phyloP scores from a whole-genome alignment of 2,329 filamentous ascomycete species.

The Exserohilum turcica region DNA sequence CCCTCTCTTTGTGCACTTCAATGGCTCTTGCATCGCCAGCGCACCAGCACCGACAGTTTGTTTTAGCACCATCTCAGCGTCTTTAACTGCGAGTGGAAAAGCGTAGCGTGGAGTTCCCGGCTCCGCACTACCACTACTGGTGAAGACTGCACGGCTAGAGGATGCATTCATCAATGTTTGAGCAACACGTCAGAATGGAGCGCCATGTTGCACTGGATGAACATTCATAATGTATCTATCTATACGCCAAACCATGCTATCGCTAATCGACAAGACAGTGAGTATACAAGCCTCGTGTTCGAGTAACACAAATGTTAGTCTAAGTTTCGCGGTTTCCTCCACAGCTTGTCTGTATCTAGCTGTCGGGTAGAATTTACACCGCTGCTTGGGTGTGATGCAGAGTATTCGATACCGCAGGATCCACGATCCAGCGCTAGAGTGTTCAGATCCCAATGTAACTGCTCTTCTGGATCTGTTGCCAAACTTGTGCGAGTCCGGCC shows the following conservation, averaged over 20 bases:
- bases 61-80: too few relatives aligned
- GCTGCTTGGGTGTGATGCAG: conserved; percentile 20
- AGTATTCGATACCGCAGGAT: conserved; percentile 42
- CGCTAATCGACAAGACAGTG: conserved; percentile 12
- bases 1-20: neutral
- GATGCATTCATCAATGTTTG: neutral
- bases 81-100: neutral
- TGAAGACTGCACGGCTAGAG: neutral
- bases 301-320: neutral
- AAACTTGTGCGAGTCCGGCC: conserved; percentile 31
- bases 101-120: too few relatives aligned
- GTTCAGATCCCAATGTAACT: conserved; percentile 44
- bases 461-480: conserved; percentile 41
- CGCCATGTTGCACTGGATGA: neutral
- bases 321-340: conserved; percentile 29
- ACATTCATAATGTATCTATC: neutral
- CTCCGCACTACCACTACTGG: too few relatives aligned
- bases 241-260: conserved; percentile 15
- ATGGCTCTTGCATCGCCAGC: too few relatives aligned
- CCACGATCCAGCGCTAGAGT: conserved; percentile 40
- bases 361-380: conserved; percentile 13
- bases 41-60: too few relatives aligned
- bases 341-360: conserved; percentile 31
- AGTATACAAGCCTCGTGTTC: neutral
- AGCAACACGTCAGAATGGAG: neutral